Conservation (phyloP, 352 stramenopile genomes). For the Globisporangium yorkense region DNA sequence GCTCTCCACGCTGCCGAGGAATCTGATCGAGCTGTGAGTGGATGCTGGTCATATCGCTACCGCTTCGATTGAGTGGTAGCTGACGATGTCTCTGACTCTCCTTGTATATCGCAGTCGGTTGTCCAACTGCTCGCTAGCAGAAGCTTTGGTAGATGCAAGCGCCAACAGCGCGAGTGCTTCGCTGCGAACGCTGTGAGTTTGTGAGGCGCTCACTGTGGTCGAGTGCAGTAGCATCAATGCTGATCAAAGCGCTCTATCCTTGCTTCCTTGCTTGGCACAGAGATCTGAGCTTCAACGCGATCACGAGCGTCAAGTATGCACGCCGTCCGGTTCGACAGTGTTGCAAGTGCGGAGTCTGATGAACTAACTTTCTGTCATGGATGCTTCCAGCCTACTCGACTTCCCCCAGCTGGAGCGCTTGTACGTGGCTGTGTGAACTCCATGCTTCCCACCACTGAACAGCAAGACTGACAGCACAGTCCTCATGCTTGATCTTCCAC, state of each 20-base stretch:
- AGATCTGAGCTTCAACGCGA: conserved; percentile 13
- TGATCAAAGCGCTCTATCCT: not conserved
- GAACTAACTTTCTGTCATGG: not conserved
- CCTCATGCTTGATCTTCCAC: not conserved
- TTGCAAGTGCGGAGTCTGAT: not conserved
- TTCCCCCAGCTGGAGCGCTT: conserved; percentile 11
- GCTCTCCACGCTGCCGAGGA: conserved; percentile 3
- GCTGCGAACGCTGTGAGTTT: conserved; percentile 9
- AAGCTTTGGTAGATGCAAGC: not conserved
- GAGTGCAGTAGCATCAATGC: not conserved
- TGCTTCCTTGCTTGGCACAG: not conserved
- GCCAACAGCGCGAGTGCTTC: conserved; percentile 1
- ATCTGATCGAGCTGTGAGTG: conserved; percentile 9
- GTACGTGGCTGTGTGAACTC: conserved; percentile 3
- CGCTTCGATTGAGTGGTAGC: not conserved
- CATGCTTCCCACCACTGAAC: not conserved
- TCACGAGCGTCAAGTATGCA: conserved; percentile 6
- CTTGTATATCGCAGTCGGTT: conserved; percentile 1
- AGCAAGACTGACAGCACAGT: not conserved
- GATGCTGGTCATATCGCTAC: no score
- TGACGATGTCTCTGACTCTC: no score
- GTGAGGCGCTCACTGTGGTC: not conserved
- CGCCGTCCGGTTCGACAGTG: not conserved
- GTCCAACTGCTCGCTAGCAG: conserved; percentile 10
- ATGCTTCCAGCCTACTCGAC: conserved; percentile 3